Evolutionary conservation across 345 rosid species (phyloP).

Genomic region (Nasturtium officinale): DNA sequence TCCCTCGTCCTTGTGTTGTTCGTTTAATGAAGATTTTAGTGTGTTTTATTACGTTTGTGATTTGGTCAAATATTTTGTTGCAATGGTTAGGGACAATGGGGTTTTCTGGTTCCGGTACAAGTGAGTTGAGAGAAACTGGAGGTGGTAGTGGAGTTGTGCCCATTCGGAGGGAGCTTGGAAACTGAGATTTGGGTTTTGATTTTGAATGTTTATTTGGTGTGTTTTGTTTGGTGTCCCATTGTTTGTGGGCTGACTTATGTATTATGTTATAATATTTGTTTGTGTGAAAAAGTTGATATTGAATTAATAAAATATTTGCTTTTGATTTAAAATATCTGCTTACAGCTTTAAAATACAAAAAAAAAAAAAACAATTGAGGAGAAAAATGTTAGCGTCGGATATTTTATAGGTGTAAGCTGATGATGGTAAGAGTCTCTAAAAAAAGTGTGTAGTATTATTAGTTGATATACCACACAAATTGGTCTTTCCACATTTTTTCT

Average conservation of each 20-base stretch:
- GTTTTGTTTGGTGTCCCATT: neutral
- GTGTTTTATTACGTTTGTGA: neutral
- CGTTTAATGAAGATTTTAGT: neutral
- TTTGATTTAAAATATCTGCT: neutral
- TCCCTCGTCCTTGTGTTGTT: neutral
- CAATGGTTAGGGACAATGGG: slow-evolving; percentile 25
- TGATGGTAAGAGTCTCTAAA: no score
- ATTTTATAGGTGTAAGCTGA: no score
- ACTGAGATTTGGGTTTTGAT: slow-evolving; percentile 6
- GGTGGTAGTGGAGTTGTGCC: slow-evolving; percentile 12
- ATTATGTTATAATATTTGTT: slow-evolving; percentile 7
- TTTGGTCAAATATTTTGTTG: slow-evolving; percentile 13
- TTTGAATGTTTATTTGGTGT: neutral
- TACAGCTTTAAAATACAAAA: no score
- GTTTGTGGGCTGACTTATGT: neutral
- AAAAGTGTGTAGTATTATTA: no score
- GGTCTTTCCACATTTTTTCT: no score
- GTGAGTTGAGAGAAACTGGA: neutral
- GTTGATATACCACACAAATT: no score
- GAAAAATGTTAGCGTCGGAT: no score
- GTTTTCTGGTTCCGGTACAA: slow-evolving; percentile 5
- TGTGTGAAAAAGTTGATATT: neutral
- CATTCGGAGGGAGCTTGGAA: neutral
- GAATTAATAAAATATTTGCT: neutral
- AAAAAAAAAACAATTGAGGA: no score